Conservation (phyloP, 306 rosid genomes). For the Rosa rugosa region DNA sequence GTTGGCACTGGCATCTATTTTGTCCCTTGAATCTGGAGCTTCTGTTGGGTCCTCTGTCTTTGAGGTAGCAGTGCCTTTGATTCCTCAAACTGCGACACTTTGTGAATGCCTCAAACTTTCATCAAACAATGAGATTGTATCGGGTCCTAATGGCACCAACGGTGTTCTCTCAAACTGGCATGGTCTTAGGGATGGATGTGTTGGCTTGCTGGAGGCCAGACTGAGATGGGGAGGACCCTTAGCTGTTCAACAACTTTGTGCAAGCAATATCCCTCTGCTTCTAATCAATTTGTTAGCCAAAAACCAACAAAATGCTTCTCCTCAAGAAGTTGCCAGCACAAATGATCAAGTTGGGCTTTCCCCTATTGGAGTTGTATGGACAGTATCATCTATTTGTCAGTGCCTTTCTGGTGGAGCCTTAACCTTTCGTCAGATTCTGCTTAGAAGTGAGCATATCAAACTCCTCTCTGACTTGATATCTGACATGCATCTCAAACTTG, state of each 20-base stretch:
- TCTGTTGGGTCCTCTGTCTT: slow-evolving; percentile 69
- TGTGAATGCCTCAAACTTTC: slow-evolving; percentile 63
- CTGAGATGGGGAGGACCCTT: slow-evolving; percentile 86
- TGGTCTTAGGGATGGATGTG: slow-evolving; percentile 83
- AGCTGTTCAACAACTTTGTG: slow-evolving; percentile 88
- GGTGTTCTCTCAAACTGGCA: slow-evolving; percentile 75
- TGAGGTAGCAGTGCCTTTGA: slow-evolving; percentile 76
- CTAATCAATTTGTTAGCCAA: slow-evolving; percentile 64
- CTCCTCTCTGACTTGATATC: slow-evolving; percentile 63
- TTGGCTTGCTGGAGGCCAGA: slow-evolving; percentile 79
- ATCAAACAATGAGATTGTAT: slow-evolving; percentile 46
- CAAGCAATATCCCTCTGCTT: slow-evolving; percentile 72
- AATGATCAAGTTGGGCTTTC: slow-evolving; percentile 71
- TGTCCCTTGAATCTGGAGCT: slow-evolving; percentile 74
- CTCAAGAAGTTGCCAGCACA: slow-evolving; percentile 45
- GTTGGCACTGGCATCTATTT: slow-evolving; percentile 85
- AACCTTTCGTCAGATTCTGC: slow-evolving; percentile 75
- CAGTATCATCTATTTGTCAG: slow-evolving; percentile 66
- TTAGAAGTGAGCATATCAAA: slow-evolving; percentile 66
- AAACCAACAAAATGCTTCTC: slow-evolving; percentile 39
- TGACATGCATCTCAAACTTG: slow-evolving; percentile 70
- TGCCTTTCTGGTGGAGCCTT: slow-evolving; percentile 79
- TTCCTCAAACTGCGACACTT: slow-evolving; percentile 69
- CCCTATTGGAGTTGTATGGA: slow-evolving; percentile 82
- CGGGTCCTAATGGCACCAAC: slow-evolving; percentile 32